Percentiles rank a stretch among this genome's conserved stretches.
Conservation (phyloP, 2,329 filamentous ascomycete species). For the Fusarium nanum region DNA sequence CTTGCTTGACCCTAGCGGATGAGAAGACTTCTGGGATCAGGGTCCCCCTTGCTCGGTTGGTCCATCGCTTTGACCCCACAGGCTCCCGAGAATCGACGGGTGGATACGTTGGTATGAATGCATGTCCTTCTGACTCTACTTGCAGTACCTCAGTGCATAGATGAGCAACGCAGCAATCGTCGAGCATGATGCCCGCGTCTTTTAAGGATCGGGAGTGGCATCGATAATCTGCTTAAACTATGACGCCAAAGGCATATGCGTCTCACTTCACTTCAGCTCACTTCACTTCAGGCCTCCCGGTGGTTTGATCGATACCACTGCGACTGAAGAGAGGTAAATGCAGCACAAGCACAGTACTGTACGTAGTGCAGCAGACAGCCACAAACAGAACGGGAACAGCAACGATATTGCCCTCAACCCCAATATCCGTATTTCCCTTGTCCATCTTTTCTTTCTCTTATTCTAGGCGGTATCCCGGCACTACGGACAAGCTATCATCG, state of each 20-base stretch:
- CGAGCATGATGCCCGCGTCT: conserved; percentile 6
- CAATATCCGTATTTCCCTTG: conserved; percentile 8
- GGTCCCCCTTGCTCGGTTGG: conserved; percentile 30
- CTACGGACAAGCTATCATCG: conserved; percentile 40
- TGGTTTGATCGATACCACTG: conserved; percentile 2
- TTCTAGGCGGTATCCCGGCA: conserved; percentile 30
- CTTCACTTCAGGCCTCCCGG: conserved; percentile 22
- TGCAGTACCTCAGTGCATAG: conserved; percentile 13
- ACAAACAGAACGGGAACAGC: conserved; percentile 17
- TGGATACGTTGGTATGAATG: conserved; percentile 29
- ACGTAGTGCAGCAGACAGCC: conserved; percentile 20
- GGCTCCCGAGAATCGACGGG: conserved; percentile 39
- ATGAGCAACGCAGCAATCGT: conserved; percentile 26
- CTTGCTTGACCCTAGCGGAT: conserved; percentile 33
- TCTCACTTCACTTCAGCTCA: conserved; percentile 16
- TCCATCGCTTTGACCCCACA: conserved; percentile 38
- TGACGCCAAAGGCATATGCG: conserved; percentile 14
- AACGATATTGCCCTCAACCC: conserved; percentile 27
- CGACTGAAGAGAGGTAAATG: background rate
- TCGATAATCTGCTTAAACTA: conserved; percentile 5
- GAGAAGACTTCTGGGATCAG: conserved; percentile 34
- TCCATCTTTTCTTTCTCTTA: background rate
- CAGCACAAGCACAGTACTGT: background rate
- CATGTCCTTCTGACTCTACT: conserved; percentile 39
- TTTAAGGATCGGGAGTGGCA: conserved; percentile 24